Conservation (phyloP, 2,329 filamentous ascomycete species). For the Cadophora luteo-olivacea region DNA sequence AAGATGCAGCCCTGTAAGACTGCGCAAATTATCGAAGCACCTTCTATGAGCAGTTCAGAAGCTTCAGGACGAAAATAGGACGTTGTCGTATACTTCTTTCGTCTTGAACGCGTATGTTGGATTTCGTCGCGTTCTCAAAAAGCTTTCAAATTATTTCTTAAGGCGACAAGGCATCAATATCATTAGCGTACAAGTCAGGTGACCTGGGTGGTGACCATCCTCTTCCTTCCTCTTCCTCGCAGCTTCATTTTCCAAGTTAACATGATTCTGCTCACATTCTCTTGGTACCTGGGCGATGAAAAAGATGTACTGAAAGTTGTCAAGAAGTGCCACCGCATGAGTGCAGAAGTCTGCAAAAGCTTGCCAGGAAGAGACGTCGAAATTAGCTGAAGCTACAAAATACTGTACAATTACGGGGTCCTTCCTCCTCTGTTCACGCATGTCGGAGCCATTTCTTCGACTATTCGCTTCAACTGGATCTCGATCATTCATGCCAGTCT, state of each 20-base stretch:
- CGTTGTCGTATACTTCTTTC: slow-evolving; percentile 3
- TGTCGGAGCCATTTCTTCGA: neutral
- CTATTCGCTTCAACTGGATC: neutral
- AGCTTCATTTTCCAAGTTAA: no score
- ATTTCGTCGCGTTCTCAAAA: slow-evolving; percentile 22
- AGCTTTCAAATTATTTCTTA: slow-evolving; percentile 19
- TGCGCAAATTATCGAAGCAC: slow-evolving; percentile 16
- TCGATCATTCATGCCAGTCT: neutral
- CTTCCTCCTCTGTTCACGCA: neutral
- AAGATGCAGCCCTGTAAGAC: slow-evolving; percentile 31
- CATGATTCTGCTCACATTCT: no score
- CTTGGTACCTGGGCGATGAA: no score
- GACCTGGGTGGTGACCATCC: neutral
- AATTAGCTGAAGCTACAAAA: neutral
- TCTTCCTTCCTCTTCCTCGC: no score
- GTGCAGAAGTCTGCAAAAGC: neutral
- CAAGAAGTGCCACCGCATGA: neutral
- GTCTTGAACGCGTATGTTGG: slow-evolving; percentile 20
- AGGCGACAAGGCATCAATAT: slow-evolving; percentile 28
- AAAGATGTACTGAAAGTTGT: neutral
- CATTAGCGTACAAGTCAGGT: slow-evolving; percentile 8
- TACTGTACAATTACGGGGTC: neutral
- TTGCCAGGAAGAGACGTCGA: neutral
- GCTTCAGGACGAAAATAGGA: slow-evolving; percentile 8
- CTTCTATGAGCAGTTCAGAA: slow-evolving; percentile 7